Base-by-base conservation (phyloP, 495 filamentous ascomycete species). In the Bacidia rubella region DNA sequence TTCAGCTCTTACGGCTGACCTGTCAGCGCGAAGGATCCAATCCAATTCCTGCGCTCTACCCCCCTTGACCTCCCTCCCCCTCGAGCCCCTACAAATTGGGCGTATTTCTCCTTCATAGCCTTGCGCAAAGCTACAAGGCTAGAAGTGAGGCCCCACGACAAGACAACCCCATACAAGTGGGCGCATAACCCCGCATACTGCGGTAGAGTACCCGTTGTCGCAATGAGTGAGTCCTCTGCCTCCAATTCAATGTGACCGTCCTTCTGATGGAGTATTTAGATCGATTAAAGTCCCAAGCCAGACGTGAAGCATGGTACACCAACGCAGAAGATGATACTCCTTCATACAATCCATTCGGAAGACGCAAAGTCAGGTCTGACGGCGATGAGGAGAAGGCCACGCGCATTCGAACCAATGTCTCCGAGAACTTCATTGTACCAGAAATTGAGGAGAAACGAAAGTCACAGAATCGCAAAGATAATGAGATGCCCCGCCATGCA, bases 271-370 rank as follows among this genome's bases (percentile, higher is more conserved):
- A 35, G 2, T 11, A 2, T 43, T 11, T 52, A 77, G 74, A 75
- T 56, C 73, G 64, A 56, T 71, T 68, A 49, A 67, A 68, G 46
- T 62, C 67, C 25, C 53, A 67, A 44, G 74, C 74, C 38, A 68
- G 63, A 39, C 61, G 65, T 3, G 55, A 68, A 41, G 73, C 74
- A 22, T 74, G 74, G 72, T 73, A 73, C 50, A 67, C 69, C 51
- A 56, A 68, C 7, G 29, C 5, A 7, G 29, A 35, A 15, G 68
- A 73, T 17, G 71, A 68, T 57, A 65, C 67, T 49, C 50, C 49
- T 12, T 64, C 63, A 3, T 67, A 67, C 55, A 77, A 77, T 52
- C 74, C 74, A n/a, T 76, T 54, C 69, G 70, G 23, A 55, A 51
- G 50, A 52, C 10, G 3, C 11, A 52, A 22, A 21, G 15, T 3